Evolutionary conservation across 768 basidiomycete genomes (phyloP), one percentile per base, ranked within the genome.

Genomic region (Lactifluus subvellereus): DNA sequence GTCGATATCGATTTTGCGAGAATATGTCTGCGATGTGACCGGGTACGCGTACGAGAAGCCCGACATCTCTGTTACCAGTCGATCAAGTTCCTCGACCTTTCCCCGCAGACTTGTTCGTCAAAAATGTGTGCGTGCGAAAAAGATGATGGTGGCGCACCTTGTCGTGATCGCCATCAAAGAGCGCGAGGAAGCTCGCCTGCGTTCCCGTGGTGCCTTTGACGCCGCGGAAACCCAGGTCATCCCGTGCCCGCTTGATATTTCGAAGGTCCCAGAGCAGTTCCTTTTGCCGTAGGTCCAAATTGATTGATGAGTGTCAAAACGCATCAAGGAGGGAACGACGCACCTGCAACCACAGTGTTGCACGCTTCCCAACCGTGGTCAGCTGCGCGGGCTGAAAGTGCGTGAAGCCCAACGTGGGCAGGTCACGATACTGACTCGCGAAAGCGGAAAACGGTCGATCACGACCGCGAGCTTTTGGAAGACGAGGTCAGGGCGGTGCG

Each of bases 201-300:
- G 97, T 98, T 9, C 97, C 97, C 0, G 97, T 99, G 0, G 97
- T 98, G n/a, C 97, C 97, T 76, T 99, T 99, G 56, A 96, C 97
- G 51, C 97, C 97, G 59, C 97, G 85, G 80, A 99, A 98, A 4
- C 97, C 96, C 54, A 99, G 75, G 73, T 98, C 96, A 66, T 91
- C 87, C 27, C 92, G 79, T 0, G 91, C 94, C 35, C 96, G 85
- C 72, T 87, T 85, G 71, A 99, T 80, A 74, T 98, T 98, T 20
- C 96, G 82, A 62, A 99, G 78, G 74, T 99, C 97, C 96, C 95
- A 98, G 1, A 98, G 79, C 2, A 99, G 81, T 71, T 99, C 97
- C 85, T 91, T 66, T n/a, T 18, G 27, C 2, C 27, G n/a, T 37
- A 32, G 30, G 35, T 9, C 37, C 13, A 20, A 4, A 18, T 55